Percentiles rank a stretch among this genome's conserved stretches.
These are phyloP conservation scores for Pelagomonas calceolata DNA, from an alignment of 108 stramenopile species.

Conservation along the genomic window DNA sequence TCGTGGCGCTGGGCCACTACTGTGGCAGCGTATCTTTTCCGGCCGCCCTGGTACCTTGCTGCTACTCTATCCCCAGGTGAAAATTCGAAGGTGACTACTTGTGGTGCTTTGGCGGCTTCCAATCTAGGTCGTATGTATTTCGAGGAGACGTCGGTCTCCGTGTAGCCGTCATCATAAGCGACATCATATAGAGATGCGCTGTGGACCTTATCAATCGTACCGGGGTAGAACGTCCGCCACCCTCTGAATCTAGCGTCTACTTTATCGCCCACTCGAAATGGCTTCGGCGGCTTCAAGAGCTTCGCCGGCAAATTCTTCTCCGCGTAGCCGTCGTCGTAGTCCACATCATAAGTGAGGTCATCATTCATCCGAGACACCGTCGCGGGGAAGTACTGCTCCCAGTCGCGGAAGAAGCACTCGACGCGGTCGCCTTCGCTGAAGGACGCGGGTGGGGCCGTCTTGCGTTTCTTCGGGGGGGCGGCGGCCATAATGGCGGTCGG, in stretches of 20 bases:
- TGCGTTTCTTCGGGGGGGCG: too few relatives aligned
- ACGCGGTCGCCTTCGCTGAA: conserved; percentile 26
- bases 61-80: conserved; percentile 28
- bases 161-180: conserved; percentile 42
- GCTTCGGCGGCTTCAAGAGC: conserved; percentile 3
- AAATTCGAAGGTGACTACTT: too few relatives aligned
- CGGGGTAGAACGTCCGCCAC: conserved; percentile 21
- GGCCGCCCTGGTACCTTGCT: conserved; percentile 31
- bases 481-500: too few relatives aligned
- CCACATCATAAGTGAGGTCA: conserved; percentile 39
- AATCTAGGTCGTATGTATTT: too few relatives aligned
- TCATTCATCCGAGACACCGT: conserved; percentile 20
- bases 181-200: conserved; percentile 40
- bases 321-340: conserved; percentile 44
- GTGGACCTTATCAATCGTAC: conserved; percentile 20
- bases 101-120: too few relatives aligned
- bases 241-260: conserved; percentile 41
- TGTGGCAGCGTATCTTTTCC: conserved; percentile 23
- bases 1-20: conserved; percentile 23
- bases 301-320: conserved; percentile 18
- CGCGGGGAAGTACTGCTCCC: conserved; percentile 24
- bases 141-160: conserved; percentile 26
- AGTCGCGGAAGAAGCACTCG: conserved; percentile 32
- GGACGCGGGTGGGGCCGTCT: too few relatives aligned
- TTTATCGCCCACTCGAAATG: conserved; percentile 20